These are phyloP conservation scores for Colletotrichum liaoningense DNA, from an alignment of 2,329 filamentous ascomycete species.

Conservation along the genomic window DNA sequence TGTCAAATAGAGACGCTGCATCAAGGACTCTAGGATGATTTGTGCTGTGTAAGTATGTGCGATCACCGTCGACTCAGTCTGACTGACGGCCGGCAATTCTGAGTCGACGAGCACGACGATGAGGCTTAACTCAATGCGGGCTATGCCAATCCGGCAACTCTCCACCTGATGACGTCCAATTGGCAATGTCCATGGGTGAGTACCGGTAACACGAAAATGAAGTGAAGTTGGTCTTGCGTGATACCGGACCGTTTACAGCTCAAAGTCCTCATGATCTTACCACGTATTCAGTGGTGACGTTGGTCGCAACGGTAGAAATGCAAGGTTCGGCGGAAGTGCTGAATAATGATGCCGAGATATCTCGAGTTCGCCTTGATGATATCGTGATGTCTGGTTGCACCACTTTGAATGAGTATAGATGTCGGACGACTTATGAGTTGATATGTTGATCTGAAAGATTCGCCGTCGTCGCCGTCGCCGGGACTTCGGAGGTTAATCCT, in stretches of 20 bases:
- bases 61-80: background rate
- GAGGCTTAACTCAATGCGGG: background rate
- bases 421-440: constrained; percentile 17
- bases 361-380: background rate
- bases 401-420: background rate
- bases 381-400: background rate
- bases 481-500: constrained; percentile 28
- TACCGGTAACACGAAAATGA: background rate
- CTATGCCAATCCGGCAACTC: background rate
- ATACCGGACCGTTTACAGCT: no score
- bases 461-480: background rate
- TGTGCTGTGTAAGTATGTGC: background rate
- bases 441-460: background rate
- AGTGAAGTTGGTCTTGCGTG: background rate
- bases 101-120: background rate
- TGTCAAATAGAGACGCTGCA: background rate
- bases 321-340: background rate
- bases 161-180: background rate
- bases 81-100: background rate
- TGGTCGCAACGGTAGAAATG: background rate
- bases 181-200: no score
- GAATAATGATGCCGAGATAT: background rate
- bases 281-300: background rate
- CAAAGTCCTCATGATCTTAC: background rate
- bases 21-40: background rate